phyloP scores from a whole-genome alignment of 768 basidiomycete genomes.

The Amanita jacksonii region DNA sequence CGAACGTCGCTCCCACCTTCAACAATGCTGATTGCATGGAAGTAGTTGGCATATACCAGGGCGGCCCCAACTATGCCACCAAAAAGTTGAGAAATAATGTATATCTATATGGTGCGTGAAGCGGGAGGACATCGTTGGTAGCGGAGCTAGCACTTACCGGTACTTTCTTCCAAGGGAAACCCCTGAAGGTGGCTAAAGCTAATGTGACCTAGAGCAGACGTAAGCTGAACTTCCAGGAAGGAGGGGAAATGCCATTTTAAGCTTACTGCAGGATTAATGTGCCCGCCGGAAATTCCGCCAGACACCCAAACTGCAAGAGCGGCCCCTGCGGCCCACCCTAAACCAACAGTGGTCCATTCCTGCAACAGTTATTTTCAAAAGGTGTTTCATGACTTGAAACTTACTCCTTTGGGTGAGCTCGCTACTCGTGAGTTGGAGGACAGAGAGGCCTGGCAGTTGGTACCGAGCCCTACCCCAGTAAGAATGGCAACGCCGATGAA shows the following conservation, averaged over 20 bases:
- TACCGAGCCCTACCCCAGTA: constrained; percentile 50
- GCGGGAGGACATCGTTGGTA: background rate
- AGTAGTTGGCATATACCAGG: constrained; percentile 57
- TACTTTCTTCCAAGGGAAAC: constrained; percentile 76
- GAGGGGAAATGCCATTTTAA: background rate
- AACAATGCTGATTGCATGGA: constrained; percentile 55
- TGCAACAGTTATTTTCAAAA: background rate
- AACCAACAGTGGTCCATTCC: constrained; percentile 10
- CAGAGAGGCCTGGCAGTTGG: constrained; percentile 47
- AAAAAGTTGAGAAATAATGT: constrained; percentile 54
- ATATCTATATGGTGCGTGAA: constrained; percentile 20
- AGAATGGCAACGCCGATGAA: constrained; percentile 52
- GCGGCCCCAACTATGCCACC: constrained; percentile 55
- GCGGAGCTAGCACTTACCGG: constrained; percentile 28
- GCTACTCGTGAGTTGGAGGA: constrained; percentile 36
- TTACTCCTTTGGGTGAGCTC: constrained; percentile 44
- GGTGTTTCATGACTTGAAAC: constrained; percentile 14
- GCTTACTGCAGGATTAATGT: constrained; percentile 63
- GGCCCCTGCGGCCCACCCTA: constrained; percentile 51
- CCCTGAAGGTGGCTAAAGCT: constrained; percentile 55
- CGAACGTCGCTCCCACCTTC: constrained; percentile 49
- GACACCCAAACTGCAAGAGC: constrained; percentile 63
- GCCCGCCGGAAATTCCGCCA: constrained; percentile 61
- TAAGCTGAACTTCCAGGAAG: background rate
- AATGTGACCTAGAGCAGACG: constrained; percentile 48